Evolutionary conservation across 2,329 filamentous ascomycete genomes (phyloP), one percentile per base, ranked within the genome.

Genomic region (Pestalotiopsis fici): DNA sequence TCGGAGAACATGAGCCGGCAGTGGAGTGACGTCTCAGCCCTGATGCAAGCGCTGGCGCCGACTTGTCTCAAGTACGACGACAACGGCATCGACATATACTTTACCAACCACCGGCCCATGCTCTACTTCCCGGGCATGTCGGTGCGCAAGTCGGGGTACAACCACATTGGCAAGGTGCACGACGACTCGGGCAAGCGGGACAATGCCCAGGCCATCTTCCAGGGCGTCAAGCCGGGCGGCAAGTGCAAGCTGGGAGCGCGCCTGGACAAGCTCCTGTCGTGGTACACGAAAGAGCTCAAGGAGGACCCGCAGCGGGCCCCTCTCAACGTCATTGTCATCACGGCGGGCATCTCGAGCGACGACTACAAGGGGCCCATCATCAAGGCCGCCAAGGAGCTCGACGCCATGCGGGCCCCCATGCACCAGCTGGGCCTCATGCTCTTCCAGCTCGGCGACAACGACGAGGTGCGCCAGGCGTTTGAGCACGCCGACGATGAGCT

Each of bases 351-450:
- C 47, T 88, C 91, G 0, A 87, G 83, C 4, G 90, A 93, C 72
- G 89, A 93, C 68, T 85, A 89, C 0, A 89, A 91, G 75, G 83
- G 81, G 4, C 81, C 86, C 5, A 86, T 93, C 62, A 81, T 91
- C 59, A 77, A 79, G 2, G 85, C 85, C 0, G 91, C 91, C 0
- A 85, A 84, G 78, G 87, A 85, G 72, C 82, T 94, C 12, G 87
- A 92, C 71, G 81, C 82, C 67, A 76, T 88, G 4, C 82, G 87
- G 2, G 90, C 89, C 2, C 85, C 87, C 13, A 83, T 87, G 0
- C 91, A 88, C 83, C 92, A 94, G 78, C 82, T 93, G 2, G 91
- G 91, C 4, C 87, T 94, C 62, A 91, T 94, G 73, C 92, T 94
- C 77, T 93, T 94, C 80, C 91, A 93, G 73, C 88, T 94, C 12